phyloP scores from a whole-genome alignment of 2,329 filamentous ascomycete genomes.

The Blastomyces parvus region DNA sequence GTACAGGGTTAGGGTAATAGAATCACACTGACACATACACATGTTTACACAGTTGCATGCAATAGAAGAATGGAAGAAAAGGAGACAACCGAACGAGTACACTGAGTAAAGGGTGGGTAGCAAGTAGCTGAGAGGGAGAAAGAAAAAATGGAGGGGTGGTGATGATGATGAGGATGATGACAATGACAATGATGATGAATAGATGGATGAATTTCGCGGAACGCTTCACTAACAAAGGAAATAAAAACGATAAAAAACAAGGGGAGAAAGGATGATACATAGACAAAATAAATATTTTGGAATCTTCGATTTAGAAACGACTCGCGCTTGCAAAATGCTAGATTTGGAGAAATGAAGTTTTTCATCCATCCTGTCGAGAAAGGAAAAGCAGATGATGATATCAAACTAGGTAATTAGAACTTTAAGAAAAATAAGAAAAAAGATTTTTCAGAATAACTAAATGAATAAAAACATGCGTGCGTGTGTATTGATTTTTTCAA shows the following conservation, averaged over 20 bases:
- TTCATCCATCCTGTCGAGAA: not conserved
- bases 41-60: constrained; percentile 7
- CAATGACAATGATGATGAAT: constrained; percentile 6
- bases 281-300: constrained; percentile 10
- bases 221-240: constrained; percentile 18
- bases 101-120: not conserved
- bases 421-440: not conserved
- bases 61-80: not conserved
- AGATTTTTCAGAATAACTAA: constrained; percentile 14
- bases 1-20: not conserved
- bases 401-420: constrained; percentile 9
- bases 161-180: constrained; percentile 1
- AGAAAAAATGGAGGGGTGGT: not conserved
- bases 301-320: constrained; percentile 22
- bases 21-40: constrained; percentile 2
- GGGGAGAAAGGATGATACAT: constrained; percentile 19
- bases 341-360: constrained; percentile 26
- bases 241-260: constrained; percentile 16
- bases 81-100: constrained; percentile 1
- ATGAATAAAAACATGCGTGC: constrained; percentile 14
- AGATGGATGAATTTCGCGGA: constrained; percentile 9
- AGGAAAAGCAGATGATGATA: constrained; percentile 4
- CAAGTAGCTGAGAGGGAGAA: not conserved
- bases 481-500: not conserved
- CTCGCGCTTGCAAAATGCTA: constrained; percentile 40